phyloP scores from a whole-genome alignment of 495 filamentous ascomycete genomes.

The Aspergillus funiculosus region DNA sequence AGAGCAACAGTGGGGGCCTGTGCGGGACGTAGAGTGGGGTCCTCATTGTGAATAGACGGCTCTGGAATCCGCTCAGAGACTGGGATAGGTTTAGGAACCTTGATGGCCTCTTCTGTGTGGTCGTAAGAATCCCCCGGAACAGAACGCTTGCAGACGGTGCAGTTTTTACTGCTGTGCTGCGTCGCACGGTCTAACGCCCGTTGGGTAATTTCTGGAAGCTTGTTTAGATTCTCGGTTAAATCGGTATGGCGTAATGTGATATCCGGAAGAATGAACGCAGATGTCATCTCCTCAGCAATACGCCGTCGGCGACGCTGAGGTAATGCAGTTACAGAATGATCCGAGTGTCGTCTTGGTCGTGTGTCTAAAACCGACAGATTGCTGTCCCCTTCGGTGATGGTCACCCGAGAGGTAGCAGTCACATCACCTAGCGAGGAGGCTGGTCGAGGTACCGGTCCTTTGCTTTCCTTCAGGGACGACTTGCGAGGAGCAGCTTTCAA shows the following conservation, averaged over 20 bases:
- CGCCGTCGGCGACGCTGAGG: slow-evolving; percentile 29
- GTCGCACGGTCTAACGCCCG: slow-evolving; percentile 54
- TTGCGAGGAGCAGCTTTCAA: slow-evolving; percentile 39
- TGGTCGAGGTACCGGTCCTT: slow-evolving; percentile 27
- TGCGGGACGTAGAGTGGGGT: slow-evolving; percentile 71
- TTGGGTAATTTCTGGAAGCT: slow-evolving; percentile 47
- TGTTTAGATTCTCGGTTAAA: slow-evolving; percentile 27
- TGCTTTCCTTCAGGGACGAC: slow-evolving; percentile 43
- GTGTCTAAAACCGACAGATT: slow-evolving; percentile 31
- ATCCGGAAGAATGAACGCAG: slow-evolving; percentile 71
- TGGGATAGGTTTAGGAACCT: slow-evolving; percentile 61
- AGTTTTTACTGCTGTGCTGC: slow-evolving; percentile 63
- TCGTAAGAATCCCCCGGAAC: slow-evolving; percentile 36
- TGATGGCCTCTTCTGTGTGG: slow-evolving; percentile 46
- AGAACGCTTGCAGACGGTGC: slow-evolving; percentile 65
- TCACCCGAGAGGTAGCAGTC: slow-evolving; percentile 26
- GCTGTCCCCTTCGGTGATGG: slow-evolving; percentile 25
- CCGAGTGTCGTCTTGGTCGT: slow-evolving; percentile 44
- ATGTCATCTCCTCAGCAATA: slow-evolving; percentile 62
- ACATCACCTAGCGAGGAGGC: slow-evolving; percentile 37
- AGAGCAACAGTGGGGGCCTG: slow-evolving; percentile 70
- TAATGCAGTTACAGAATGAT: slow-evolving; percentile 32
- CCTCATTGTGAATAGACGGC: slow-evolving; percentile 50
- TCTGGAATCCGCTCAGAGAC: slow-evolving; percentile 61
- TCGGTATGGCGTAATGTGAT: slow-evolving; percentile 51